Base-by-base conservation (phyloP, 2,329 filamentous ascomycete genomes). In the Exophiala sp. region DNA sequence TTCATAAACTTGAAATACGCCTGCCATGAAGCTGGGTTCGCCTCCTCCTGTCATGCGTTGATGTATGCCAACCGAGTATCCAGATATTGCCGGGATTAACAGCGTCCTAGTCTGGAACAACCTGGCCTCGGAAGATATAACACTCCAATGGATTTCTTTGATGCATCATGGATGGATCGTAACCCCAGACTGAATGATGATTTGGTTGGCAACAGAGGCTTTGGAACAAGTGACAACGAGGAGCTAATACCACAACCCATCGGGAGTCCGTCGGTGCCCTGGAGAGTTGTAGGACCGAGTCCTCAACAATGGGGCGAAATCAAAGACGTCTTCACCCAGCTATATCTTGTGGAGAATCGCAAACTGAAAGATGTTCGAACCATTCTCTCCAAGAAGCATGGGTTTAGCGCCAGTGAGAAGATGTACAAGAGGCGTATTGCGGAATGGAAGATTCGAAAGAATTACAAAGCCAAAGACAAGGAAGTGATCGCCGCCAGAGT, bases 351-450 rank as follows among this genome's bases (percentile, higher is more conserved):
- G 16, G 53, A 58, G 22, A 51, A 56, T 19, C 47, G 45, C 22
- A 46, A 50, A 23, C 34, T 58, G 35, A 56, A 50, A 18, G 53
- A 58, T 38, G 56, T 58, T 19, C 46, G 47, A 24, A 7, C 35
- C 1, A 55, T 56, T 38, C 22, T 58, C 19, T 41, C 44, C 14
- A 41, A 43, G n/a, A 52, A 46, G 13, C 50, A 58, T 42, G 50
- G 56, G 14, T 56, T 58, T 37, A 42, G 51, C 30, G 53, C 56
- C 19, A 55, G 46, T 34, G 48, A 50, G 38, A 58, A 55, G 32
- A 58, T 55, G 52, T 58, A 46, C 55, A 58, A 55, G 42, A 43
- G 53, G 21, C 48, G 52, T 13, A 55, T 58, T 14, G 40, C 43
- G 5, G 46, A 52, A 6, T 58, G 55, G 55, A 53, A 52, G 27